These are phyloP conservation scores for Kwoniella pini DNA, from an alignment of 768 basidiomycete species.

Conservation along the genomic window DNA sequence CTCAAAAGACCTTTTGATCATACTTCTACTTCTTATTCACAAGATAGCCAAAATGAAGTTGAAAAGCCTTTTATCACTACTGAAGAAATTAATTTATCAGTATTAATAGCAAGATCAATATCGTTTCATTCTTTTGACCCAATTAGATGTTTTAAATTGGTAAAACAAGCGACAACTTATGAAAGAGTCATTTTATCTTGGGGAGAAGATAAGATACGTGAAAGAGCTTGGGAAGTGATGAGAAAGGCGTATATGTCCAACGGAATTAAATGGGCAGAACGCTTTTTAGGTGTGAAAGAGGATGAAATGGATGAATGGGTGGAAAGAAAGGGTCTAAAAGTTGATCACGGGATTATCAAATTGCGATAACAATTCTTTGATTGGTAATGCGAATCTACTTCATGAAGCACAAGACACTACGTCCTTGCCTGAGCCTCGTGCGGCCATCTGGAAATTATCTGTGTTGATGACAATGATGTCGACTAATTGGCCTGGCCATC, in stretches of 20 bases:
- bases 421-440: too few relatives aligned
- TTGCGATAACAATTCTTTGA: constrained; percentile 21
- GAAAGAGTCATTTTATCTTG: constrained; percentile 36
- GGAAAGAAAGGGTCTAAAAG: constrained; percentile 18
- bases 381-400: too few relatives aligned
- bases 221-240: constrained; percentile 40
- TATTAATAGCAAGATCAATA: constrained; percentile 3
- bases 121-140: constrained; percentile 34
- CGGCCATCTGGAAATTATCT: too few relatives aligned
- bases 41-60: not conserved
- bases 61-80: constrained; percentile 3
- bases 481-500: too few relatives aligned
- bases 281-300: constrained; percentile 16
- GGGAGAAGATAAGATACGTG: constrained; percentile 28
- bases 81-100: constrained; percentile 1
- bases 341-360: constrained; percentile 24
- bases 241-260: constrained; percentile 32
- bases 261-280: constrained; percentile 21
- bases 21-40: not conserved
- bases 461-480: too few relatives aligned
- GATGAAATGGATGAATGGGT: constrained; percentile 18
- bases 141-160: constrained; percentile 23
- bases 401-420: too few relatives aligned
- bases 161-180: constrained; percentile 1
- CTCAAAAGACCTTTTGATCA: constrained; percentile 18